Evolutionary conservation across 2,329 filamentous ascomycete genomes (phyloP).

Genomic region (Xylariaceae sp.): DNA sequence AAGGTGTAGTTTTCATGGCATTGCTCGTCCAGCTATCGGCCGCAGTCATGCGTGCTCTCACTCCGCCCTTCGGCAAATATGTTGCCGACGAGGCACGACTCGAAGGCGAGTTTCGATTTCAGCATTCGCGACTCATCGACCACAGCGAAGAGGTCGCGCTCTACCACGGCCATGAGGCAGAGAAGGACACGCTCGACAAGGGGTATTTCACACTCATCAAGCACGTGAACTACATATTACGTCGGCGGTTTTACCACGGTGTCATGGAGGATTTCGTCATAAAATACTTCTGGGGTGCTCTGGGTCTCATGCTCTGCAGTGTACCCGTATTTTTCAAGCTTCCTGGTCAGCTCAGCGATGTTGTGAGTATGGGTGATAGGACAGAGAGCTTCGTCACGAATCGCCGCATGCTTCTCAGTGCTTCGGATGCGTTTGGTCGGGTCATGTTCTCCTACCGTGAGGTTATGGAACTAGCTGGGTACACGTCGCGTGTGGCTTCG

Average conservation of each 20-base stretch:
- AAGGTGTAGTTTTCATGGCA: slow-evolving; percentile 94
- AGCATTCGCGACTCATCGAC: slow-evolving; percentile 91
- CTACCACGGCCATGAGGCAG: slow-evolving; percentile 86
- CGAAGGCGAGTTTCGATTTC: slow-evolving; percentile 94
- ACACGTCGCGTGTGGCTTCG: slow-evolving; percentile 87
- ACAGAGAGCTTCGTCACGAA: slow-evolving; percentile 89
- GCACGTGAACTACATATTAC: slow-evolving; percentile 93
- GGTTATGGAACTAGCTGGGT: slow-evolving; percentile 91
- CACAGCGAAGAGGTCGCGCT: slow-evolving; percentile 93
- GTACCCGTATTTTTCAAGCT: slow-evolving; percentile 95
- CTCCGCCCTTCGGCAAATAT: slow-evolving; percentile 94
- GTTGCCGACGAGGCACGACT: slow-evolving; percentile 93
- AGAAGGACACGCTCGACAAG: slow-evolving; percentile 96
- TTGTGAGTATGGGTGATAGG: slow-evolving; percentile 65
- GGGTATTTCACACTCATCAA: slow-evolving; percentile 99
- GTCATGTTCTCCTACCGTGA: slow-evolving; percentile 99
- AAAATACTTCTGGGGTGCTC: slow-evolving; percentile 97
- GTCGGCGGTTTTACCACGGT: slow-evolving; percentile 91
- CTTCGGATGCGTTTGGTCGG: slow-evolving; percentile 91
- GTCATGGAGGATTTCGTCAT: slow-evolving; percentile 99
- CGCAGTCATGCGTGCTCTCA: slow-evolving; percentile 87
- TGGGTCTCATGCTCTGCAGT: slow-evolving; percentile 88
- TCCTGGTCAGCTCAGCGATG: slow-evolving; percentile 60
- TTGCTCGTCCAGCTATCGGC: slow-evolving; percentile 90
- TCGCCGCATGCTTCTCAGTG: slow-evolving; percentile 83